Conservation (phyloP, 805 yeast species). For the Myxozyma vanderwaltii region DNA sequence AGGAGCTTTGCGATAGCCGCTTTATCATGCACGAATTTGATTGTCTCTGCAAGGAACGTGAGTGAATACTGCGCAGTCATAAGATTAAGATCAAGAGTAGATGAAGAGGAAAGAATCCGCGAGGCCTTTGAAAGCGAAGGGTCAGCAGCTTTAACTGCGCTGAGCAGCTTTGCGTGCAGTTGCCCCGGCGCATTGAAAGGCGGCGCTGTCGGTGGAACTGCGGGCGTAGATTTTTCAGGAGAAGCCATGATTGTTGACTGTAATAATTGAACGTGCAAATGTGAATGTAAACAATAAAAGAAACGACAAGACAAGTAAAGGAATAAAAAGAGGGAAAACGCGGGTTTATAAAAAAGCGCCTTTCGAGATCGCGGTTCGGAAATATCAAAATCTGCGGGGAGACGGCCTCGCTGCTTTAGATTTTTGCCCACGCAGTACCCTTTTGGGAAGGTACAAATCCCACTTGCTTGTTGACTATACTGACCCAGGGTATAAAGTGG, state of each 20-base stretch:
- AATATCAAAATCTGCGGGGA: not conserved
- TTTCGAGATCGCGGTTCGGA: too few species aligned
- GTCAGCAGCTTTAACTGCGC: conserved; percentile 9
- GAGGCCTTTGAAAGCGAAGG: conserved; percentile 19
- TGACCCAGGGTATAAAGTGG: too few species aligned
- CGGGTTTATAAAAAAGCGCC: too few species aligned
- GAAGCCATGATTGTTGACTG: too few species aligned
- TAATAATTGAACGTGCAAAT: too few species aligned
- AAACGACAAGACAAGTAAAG: too few species aligned
- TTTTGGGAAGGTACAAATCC: too few species aligned
- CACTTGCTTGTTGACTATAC: too few species aligned
- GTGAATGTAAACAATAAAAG: too few species aligned
- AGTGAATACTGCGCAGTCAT: conserved; percentile 30
- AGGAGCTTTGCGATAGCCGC: not conserved
- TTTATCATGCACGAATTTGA: conserved; percentile 8
- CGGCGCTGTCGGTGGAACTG: not conserved
- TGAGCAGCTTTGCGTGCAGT: conserved; percentile 14
- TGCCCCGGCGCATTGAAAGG: conserved; percentile 7
- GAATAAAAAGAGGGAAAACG: too few species aligned
- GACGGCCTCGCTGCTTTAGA: not conserved
- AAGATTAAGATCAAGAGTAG: conserved; percentile 29
- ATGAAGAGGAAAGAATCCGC: conserved; percentile 17
- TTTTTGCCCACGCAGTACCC: too few species aligned
- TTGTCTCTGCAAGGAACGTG: conserved; percentile 14
- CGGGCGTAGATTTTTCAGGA: not conserved